Evolutionary conservation across 23 red algal genomes (phyloP).

Genomic region (Gracilariopsis chorda): DNA sequence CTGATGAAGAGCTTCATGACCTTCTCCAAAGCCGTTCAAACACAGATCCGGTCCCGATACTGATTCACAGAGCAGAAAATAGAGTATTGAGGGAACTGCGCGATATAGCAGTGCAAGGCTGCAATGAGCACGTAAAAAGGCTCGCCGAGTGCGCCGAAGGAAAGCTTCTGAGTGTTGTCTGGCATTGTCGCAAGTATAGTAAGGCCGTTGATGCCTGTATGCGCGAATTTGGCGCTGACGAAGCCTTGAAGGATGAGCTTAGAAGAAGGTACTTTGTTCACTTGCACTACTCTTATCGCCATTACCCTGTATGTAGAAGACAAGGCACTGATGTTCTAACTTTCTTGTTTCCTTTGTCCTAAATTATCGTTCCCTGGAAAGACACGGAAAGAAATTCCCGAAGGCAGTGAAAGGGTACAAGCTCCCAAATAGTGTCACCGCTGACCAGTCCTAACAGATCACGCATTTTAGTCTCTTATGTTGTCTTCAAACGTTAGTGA

Average conservation of each 20-base stretch:
- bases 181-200: conserved; percentile 44
- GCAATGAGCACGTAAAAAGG: conserved; percentile 21
- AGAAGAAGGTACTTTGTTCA: conserved; percentile 40
- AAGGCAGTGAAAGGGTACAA: conserved; percentile 29
- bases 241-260: conserved; percentile 55
- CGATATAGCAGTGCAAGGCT: conserved; percentile 37
- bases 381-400: conserved; percentile 39
- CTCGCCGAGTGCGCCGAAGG: conserved; percentile 59
- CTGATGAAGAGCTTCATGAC: conserved; percentile 46
- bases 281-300: not conserved
- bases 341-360: not conserved
- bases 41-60: conserved; percentile 46
- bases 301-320: not conserved
- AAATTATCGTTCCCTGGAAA: not conserved
- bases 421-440: not conserved
- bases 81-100: conserved; percentile 30
- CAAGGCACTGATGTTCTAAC: not conserved
- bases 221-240: conserved; percentile 14
- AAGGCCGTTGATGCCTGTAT: conserved; percentile 64
- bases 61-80: conserved; percentile 51
- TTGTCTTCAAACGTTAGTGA: too few species aligned
- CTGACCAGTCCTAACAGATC: too few species aligned
- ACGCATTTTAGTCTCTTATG: too few species aligned
- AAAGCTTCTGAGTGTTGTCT: conserved; percentile 39
- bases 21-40: conserved; percentile 5